These are phyloP conservation scores for Pythium insidiosum DNA, from an alignment of 352 stramenopile genomes.

Conservation along the genomic window DNA sequence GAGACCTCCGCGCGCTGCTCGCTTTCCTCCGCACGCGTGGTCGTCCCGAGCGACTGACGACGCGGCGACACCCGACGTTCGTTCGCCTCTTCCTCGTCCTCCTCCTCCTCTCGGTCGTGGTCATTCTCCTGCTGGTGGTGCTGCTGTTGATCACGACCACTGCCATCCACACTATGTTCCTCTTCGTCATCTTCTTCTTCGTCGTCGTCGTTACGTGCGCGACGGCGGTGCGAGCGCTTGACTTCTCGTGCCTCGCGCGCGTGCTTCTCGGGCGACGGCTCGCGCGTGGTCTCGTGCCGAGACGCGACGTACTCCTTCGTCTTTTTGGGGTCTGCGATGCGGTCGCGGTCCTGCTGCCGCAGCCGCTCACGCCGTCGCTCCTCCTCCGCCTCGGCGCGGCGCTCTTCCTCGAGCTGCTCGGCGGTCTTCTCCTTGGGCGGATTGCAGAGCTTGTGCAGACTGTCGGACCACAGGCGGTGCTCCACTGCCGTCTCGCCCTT, in stretches of 20 bases:
- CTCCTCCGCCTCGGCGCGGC: slow-evolving; percentile 5
- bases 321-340: slow-evolving; percentile 20
- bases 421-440: slow-evolving; percentile 13
- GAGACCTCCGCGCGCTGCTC: no score
- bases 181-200: slow-evolving; percentile 28
- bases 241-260: no score
- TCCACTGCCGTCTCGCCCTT: slow-evolving; percentile 75
- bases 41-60: no score
- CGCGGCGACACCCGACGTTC: no score
- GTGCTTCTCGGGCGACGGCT: slow-evolving; percentile 9
- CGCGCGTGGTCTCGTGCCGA: neutral
- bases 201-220: slow-evolving; percentile 48
- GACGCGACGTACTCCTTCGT: neutral
- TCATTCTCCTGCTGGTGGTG: no score
- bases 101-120: no score
- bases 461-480: slow-evolving; percentile 76
- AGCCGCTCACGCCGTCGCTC: slow-evolving; percentile 3
- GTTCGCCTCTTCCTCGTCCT: no score
- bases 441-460: slow-evolving; percentile 66
- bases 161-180: no score
- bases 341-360: slow-evolving; percentile 18
- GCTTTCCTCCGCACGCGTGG: no score
- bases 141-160: no score
- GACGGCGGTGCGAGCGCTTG: no score
- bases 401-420: slow-evolving; percentile 4